Evolutionary conservation across 805 yeast species (phyloP).

Genomic region (Zygosaccharomyces rouxii): DNA sequence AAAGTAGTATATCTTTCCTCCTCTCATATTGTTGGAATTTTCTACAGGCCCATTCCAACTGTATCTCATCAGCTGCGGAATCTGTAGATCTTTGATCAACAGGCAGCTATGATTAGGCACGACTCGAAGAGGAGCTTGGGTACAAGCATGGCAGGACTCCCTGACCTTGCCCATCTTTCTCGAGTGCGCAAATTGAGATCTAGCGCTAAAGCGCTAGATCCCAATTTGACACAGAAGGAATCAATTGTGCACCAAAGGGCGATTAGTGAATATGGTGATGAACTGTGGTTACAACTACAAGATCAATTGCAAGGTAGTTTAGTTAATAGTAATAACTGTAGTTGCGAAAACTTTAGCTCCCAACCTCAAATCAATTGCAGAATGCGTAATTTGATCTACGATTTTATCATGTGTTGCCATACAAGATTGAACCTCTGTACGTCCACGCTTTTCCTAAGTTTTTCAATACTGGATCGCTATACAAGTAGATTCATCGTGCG

Average conservation of each 20-base stretch:
- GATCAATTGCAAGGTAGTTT: constrained; percentile 29
- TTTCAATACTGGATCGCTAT: constrained; percentile 78
- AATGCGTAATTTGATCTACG: constrained; percentile 76
- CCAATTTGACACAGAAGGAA: constrained; percentile 43
- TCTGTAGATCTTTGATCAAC: background rate
- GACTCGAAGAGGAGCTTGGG: constrained; percentile 7
- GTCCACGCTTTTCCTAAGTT: constrained; percentile 61
- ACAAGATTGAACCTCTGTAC: constrained; percentile 57
- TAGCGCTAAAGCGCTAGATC: constrained; percentile 18
- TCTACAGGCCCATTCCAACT: too few relatives aligned
- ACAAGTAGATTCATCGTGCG: constrained; percentile 76
- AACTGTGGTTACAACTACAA: constrained; percentile 37
- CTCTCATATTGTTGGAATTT: too few relatives aligned
- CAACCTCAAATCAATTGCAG: constrained; percentile 40
- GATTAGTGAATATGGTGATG: constrained; percentile 44
- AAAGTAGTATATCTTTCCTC: too few relatives aligned
- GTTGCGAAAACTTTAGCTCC: constrained; percentile 31
- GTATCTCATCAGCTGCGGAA: background rate
- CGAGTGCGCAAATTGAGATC: constrained; percentile 22
- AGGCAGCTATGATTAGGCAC: constrained; percentile 8
- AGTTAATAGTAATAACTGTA: constrained; percentile 14
- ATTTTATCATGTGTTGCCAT: constrained; percentile 71
- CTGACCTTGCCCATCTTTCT: constrained; percentile 16
- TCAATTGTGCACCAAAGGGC: constrained; percentile 42
- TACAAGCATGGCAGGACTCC: constrained; percentile 4